Percentiles rank a stretch among this genome's conserved stretches.
Conservation (phyloP, 176 grass and related monocot species). For the Elaeis guineensis region DNA sequence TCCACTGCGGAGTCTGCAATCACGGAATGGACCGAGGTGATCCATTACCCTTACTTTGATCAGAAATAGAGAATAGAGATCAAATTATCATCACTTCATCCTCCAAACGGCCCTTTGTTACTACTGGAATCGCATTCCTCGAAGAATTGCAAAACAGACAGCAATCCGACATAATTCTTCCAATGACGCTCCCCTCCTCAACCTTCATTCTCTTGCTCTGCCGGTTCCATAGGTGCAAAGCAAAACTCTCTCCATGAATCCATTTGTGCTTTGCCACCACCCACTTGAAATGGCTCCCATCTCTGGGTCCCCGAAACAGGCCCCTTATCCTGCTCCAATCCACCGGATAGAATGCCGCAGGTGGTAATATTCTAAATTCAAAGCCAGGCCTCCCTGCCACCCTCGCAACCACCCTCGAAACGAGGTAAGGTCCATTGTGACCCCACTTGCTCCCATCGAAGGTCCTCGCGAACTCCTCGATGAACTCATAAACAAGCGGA, state of each 20-base stretch:
- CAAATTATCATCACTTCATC: too few relatives aligned
- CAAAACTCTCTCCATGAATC: slow-evolving; percentile 48
- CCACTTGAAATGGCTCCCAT: slow-evolving; percentile 31
- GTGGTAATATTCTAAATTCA: slow-evolving; percentile 48
- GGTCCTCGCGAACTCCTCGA: slow-evolving; percentile 60
- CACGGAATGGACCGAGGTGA: too few relatives aligned
- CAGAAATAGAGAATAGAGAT: too few relatives aligned
- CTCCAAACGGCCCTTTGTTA: too few relatives aligned
- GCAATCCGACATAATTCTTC: slow-evolving; percentile 35
- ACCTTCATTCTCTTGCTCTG: slow-evolving; percentile 42
- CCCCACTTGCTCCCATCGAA: slow-evolving; percentile 91
- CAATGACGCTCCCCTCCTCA: slow-evolving; percentile 70
- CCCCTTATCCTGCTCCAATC: slow-evolving; percentile 63
- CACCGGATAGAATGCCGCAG: slow-evolving; percentile 71
- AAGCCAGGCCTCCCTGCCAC: slow-evolving; percentile 8
- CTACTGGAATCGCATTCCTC: not conserved
- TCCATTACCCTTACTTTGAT: too few relatives aligned
- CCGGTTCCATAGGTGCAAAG: slow-evolving; percentile 82
- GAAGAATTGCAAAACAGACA: slow-evolving; percentile 79
- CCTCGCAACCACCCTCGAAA: slow-evolving; percentile 60
- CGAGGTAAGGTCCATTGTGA: slow-evolving; percentile 84
- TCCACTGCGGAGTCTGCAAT: too few relatives aligned
- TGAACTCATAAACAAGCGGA: slow-evolving; percentile 60
- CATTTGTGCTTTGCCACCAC: slow-evolving; percentile 42
- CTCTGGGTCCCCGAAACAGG: slow-evolving; percentile 48